phyloP scores from a whole-genome alignment of 73 alveolate genomes.

The Symbiodinium pilosum region DNA sequence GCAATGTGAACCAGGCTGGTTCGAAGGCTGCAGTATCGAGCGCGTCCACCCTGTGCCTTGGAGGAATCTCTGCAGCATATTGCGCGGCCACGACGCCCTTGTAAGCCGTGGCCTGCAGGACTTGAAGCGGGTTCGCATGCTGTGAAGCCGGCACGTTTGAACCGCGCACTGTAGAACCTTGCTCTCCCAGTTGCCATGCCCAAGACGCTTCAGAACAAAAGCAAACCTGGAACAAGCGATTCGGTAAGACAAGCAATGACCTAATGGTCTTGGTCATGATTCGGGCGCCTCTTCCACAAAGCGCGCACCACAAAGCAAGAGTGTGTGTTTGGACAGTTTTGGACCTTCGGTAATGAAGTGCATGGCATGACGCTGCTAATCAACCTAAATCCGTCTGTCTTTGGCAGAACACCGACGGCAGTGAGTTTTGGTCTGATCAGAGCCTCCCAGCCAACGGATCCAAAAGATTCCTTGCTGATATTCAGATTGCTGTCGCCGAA shows the following conservation, averaged over 20 bases:
- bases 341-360: too few relatives aligned
- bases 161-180: not conserved
- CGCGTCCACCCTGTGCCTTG: constrained; percentile 45
- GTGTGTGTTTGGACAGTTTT: too few relatives aligned
- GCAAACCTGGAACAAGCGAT: too few relatives aligned
- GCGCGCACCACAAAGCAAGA: too few relatives aligned
- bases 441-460: too few relatives aligned
- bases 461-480: not conserved
- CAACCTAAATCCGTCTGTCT: too few relatives aligned
- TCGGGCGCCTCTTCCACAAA: too few relatives aligned
- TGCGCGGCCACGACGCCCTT: not conserved
- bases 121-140: constrained; percentile 62
- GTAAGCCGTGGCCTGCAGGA: constrained; percentile 24
- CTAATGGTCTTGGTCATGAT: too few relatives aligned
- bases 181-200: not conserved
- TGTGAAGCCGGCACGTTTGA: constrained; percentile 13
- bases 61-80: constrained; percentile 17
- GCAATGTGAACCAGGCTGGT: constrained; percentile 59
- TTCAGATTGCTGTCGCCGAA: not conserved
- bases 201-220: not conserved
- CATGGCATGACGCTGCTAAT: too few relatives aligned
- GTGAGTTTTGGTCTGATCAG: too few relatives aligned
- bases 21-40: constrained; percentile 50
- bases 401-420: too few relatives aligned
- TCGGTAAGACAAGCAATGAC: too few relatives aligned